Base-by-base conservation (phyloP, 2,329 filamentous ascomycete species). In the Aspergillus hortae region DNA sequence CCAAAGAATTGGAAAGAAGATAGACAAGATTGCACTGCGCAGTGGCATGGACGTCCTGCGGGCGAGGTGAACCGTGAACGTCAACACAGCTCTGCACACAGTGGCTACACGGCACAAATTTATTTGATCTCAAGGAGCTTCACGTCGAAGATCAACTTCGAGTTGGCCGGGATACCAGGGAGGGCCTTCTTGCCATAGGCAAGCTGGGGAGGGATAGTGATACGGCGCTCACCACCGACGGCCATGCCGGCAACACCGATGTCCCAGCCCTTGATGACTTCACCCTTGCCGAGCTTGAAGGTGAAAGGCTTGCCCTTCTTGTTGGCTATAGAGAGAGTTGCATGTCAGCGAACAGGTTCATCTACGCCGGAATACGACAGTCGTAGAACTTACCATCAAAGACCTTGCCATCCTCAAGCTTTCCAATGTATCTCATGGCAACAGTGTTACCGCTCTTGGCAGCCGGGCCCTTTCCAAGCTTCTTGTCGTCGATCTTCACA, bases 211-310 rank as follows among this genome's bases (percentile, higher is more conserved):
- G 95, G 95, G 66, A 99, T 91, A 57, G 86, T 92, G 66, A 99
- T 81, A 62, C 94, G 87, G 67, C 94, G 90, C 82, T 99, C 95
- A 66, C 90, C 91, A 67, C 94, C 94, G 62, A 92, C 87, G 62
- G 86, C 80, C 90, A 99, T 96, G 75, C 95, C 95, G 62, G 83
- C 81, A 63, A 99, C 80, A 76, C 94, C 94, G 60, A 97, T 84
- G 72, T 99, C 95, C 95, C 94, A 97, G 62, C 94, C 94, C 83
- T 95, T 94, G 80, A 99, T 99, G 67, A 99, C 95, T 74, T 97
- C 90, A 56, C 92, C 92, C 70, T 86, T 85, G 63, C 94, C 95
- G 56, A 95, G 85, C 81, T 92, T 95, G 85, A 97, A 97, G 61
- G 82, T 83, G 79, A 99, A 99, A 53, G 95, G 92, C 80, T 95